Evolutionary conservation across 2,329 filamentous ascomycete genomes (phyloP).

Genomic region (Myriosclerotinia curreyana): DNA sequence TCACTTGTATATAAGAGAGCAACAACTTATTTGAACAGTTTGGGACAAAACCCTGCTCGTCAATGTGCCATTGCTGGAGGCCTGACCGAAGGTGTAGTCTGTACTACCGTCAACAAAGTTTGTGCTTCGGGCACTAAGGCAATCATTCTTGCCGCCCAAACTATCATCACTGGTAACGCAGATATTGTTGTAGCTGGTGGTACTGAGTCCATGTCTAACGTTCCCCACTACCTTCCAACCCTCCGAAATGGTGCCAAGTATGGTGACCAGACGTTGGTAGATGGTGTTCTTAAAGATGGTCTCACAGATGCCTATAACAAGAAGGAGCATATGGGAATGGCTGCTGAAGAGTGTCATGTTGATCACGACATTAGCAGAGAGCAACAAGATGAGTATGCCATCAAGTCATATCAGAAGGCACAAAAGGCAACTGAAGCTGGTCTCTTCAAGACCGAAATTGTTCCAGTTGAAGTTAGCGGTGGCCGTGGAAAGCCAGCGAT

Average conservation of each 20-base stretch:
- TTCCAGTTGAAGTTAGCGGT: slow-evolving; percentile 81
- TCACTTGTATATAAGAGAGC: slow-evolving; percentile 6
- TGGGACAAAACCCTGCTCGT: slow-evolving; percentile 93
- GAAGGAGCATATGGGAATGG: slow-evolving; percentile 94
- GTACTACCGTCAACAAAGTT: slow-evolving; percentile 98
- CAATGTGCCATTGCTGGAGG: slow-evolving; percentile 91
- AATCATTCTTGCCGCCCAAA: slow-evolving; percentile 90
- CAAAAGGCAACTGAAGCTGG: slow-evolving; percentile 80
- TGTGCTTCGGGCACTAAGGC: slow-evolving; percentile 95
- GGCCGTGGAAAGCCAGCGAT: slow-evolving; percentile 86
- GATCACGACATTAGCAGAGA: slow-evolving; percentile 81
- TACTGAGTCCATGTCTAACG: slow-evolving; percentile 97
- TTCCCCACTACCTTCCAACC: slow-evolving; percentile 89
- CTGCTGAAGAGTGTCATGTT: slow-evolving; percentile 84
- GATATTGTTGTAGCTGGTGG: slow-evolving; percentile 91
- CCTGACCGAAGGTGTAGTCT: slow-evolving; percentile 73
- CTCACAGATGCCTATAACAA: slow-evolving; percentile 88
- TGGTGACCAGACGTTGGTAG: slow-evolving; percentile 82
- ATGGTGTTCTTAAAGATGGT: slow-evolving; percentile 91
- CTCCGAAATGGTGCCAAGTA: slow-evolving; percentile 89
- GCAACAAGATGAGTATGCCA: slow-evolving; percentile 92
- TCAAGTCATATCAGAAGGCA: slow-evolving; percentile 90
- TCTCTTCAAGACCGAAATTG: slow-evolving; percentile 81
- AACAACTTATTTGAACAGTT: slow-evolving; percentile 49
- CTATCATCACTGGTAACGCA: slow-evolving; percentile 94